Conservation (phyloP, 2,329 filamentous ascomycete species). For the Colletotrichum limetticola region DNA sequence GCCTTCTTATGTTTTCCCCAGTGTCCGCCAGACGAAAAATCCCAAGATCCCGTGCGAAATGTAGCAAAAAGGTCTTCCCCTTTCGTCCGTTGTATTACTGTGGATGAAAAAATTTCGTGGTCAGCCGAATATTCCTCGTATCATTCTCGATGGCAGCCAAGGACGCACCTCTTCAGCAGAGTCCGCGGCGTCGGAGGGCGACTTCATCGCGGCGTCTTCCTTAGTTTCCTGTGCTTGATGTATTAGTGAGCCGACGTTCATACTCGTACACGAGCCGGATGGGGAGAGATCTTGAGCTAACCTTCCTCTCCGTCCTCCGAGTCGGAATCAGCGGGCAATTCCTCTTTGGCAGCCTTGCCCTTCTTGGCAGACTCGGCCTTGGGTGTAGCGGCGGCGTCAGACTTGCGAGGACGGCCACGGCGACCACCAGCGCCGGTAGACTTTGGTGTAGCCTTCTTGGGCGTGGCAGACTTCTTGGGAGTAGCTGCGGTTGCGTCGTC, state of each 20-base stretch:
- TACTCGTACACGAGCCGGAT: not conserved
- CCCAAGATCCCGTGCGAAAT: not conserved
- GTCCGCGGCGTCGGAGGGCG: constrained; percentile 19
- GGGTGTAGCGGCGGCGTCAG: constrained; percentile 38
- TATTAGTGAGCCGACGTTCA: constrained; percentile 17
- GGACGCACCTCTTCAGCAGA: constrained; percentile 30
- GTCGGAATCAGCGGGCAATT: constrained; percentile 2
- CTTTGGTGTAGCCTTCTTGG: constrained; percentile 27
- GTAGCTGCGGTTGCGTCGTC: constrained; percentile 28
- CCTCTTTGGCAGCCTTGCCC: constrained; percentile 25
- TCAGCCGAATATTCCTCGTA: constrained; percentile 29
- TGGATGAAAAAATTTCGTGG: constrained; percentile 5
- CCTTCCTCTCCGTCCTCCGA: constrained; percentile 27
- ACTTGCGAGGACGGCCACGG: constrained; percentile 48
- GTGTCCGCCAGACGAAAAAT: not conserved
- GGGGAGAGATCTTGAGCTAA: constrained; percentile 3
- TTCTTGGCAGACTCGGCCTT: constrained; percentile 38
- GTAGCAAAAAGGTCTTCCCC: constrained; percentile 13
- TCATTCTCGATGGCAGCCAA: constrained; percentile 20
- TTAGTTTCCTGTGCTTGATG: constrained; percentile 4
- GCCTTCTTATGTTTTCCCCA: not conserved
- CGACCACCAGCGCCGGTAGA: constrained; percentile 31
- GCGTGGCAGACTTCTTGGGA: constrained; percentile 3
- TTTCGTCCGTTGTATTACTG: constrained; percentile 19
- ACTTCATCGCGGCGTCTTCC: constrained; percentile 6